A percentile compares a stretch with the other conserved stretches of the same genome.
Evolutionary conservation across 208 protist genomes (phyloP).

Genomic region (Trichomonas vaginalis): DNA sequence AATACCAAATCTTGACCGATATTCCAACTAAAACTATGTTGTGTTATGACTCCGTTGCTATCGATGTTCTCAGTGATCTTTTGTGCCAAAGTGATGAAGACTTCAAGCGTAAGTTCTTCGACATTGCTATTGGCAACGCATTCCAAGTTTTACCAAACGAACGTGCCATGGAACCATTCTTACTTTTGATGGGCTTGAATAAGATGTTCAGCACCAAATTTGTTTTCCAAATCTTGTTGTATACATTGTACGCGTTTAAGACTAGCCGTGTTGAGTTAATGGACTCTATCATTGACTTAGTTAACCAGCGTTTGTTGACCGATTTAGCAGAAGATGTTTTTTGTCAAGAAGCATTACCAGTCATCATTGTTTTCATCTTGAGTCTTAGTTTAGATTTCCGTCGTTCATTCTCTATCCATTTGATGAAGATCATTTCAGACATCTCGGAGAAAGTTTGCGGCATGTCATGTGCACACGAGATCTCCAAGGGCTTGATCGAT

Average conservation of each 20-base stretch:
- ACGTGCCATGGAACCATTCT: not conserved
- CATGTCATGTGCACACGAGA: too few species aligned
- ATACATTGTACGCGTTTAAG: not conserved
- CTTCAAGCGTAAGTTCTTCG: not conserved
- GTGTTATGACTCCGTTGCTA: not conserved
- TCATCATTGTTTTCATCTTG: not conserved
- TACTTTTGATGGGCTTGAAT: not conserved
- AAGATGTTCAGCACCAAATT: not conserved
- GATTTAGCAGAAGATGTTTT: not conserved
- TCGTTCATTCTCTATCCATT: not conserved
- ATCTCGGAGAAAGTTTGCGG: not conserved
- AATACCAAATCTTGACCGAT: not conserved
- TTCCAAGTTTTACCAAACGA: not conserved
- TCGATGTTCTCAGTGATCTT: not conserved
- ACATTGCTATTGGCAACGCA: not conserved
- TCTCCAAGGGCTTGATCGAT: not conserved
- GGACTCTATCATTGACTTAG: not conserved
- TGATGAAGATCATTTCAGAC: not conserved
- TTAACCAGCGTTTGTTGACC: not conserved
- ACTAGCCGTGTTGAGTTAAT: not conserved
- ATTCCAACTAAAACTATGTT: not conserved
- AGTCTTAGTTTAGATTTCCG: not conserved
- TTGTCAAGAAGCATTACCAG: not conserved
- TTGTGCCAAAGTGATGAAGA: not conserved
- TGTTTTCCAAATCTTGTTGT: not conserved